Percentiles rank a stretch among this genome's conserved stretches.
Evolutionary conservation across 1,284 basidiomycete species (phyloP).

Genomic region (Sporisorium sorghi): DNA sequence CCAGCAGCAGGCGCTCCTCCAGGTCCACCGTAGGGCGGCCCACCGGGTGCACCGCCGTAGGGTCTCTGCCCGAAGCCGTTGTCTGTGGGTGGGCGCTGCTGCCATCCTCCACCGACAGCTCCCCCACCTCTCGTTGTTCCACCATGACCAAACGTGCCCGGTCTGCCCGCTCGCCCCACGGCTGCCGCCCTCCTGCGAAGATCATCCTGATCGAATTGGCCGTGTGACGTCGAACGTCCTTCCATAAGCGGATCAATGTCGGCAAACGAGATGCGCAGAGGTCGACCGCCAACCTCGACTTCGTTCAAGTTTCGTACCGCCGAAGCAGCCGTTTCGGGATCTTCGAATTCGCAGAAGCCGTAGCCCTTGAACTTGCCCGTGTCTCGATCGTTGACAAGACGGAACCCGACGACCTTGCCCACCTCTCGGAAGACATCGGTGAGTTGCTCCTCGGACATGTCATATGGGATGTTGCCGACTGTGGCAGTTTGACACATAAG

Average conservation of each 20-base stretch:
- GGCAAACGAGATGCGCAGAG: slow-evolving; percentile 81
- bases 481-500: slow-evolving; percentile 8
- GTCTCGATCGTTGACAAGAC: slow-evolving; percentile 86
- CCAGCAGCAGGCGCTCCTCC: slow-evolving; percentile 6
- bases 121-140: slow-evolving; percentile 26
- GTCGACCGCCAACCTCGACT: slow-evolving; percentile 81
- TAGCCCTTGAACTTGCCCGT: slow-evolving; percentile 97
- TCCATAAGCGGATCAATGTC: slow-evolving; percentile 70
- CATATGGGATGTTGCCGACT: slow-evolving; percentile 69
- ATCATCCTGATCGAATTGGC: slow-evolving; percentile 57
- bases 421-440: slow-evolving; percentile 67
- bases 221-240: slow-evolving; percentile 61
- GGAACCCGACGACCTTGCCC: slow-evolving; percentile 66
- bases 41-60: slow-evolving; percentile 25
- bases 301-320: slow-evolving; percentile 89
- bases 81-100: slow-evolving; percentile 27
- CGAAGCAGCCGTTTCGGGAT: slow-evolving; percentile 88
- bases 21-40: slow-evolving; percentile 21
- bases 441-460: slow-evolving; percentile 68
- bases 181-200: slow-evolving; percentile 45
- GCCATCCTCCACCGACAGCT: slow-evolving; percentile 23
- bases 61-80: slow-evolving; percentile 37
- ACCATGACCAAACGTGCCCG: slow-evolving; percentile 48
- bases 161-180: slow-evolving; percentile 36
- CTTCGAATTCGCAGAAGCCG: slow-evolving; percentile 96